These are phyloP conservation scores for Saccharomycopsis schoenii DNA, from an alignment of 805 yeast genomes.

Conservation along the genomic window DNA sequence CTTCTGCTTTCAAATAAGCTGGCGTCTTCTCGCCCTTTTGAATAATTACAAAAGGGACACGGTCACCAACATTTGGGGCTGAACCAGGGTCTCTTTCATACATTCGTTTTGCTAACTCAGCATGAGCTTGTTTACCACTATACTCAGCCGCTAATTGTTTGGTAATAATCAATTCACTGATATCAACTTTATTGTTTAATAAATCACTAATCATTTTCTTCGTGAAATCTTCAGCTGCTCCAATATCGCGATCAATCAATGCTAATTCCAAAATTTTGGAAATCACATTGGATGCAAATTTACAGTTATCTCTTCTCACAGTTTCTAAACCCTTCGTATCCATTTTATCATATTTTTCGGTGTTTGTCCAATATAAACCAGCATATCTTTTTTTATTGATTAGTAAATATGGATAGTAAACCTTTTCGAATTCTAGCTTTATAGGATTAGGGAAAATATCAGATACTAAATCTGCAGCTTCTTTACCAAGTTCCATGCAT, in stretches of 20 bases:
- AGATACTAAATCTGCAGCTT: conserved; percentile 87
- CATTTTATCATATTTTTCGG: conserved; percentile 90
- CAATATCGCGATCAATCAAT: conserved; percentile 78
- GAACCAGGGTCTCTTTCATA: conserved; percentile 93
- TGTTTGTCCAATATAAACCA: conserved; percentile 90
- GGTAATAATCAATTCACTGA: conserved; percentile 88
- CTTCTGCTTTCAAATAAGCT: conserved; percentile 93
- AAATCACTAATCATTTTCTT: conserved; percentile 83
- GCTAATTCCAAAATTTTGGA: conserved; percentile 81
- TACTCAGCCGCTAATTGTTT: conserved; percentile 89
- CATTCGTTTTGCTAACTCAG: conserved; percentile 93
- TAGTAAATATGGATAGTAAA: conserved; percentile 85
- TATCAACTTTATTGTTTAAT: conserved; percentile 82
- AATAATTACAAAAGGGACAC: conserved; percentile 94
- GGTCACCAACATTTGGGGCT: conserved; percentile 94
- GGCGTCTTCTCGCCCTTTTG: conserved; percentile 70
- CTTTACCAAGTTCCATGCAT: conserved; percentile 87
- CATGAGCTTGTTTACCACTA: conserved; percentile 95
- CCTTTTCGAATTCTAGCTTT: conserved; percentile 92
- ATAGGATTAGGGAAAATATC: conserved; percentile 73
- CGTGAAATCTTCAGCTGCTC: conserved; percentile 75
- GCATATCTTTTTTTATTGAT: conserved; percentile 97
- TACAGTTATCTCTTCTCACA: conserved; percentile 94
- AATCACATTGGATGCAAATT: conserved; percentile 88
- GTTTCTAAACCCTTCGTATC: conserved; percentile 98